Evolutionary conservation across 2,329 filamentous ascomycete genomes (phyloP).

Genomic region (Triangularia setosa): DNA sequence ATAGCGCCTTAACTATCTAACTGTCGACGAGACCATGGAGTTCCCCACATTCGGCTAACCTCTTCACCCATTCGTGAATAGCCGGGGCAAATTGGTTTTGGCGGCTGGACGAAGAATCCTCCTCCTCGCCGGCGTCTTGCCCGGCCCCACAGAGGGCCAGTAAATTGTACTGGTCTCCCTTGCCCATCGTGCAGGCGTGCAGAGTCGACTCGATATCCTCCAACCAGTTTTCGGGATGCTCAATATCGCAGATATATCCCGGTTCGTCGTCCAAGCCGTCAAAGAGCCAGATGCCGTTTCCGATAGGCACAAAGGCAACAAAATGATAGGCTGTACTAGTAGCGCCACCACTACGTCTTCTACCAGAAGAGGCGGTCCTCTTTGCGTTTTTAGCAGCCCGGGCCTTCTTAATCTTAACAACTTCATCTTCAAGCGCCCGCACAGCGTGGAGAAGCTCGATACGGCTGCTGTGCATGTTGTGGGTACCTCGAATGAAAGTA

Average conservation of each 20-base stretch:
- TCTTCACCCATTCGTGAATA: constrained; percentile 65
- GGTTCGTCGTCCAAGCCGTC: constrained; percentile 78
- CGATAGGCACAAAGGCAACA: constrained; percentile 77
- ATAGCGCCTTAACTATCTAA: too few relatives aligned
- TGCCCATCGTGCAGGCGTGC: constrained; percentile 57
- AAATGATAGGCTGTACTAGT: constrained; percentile 76
- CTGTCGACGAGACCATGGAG: constrained; percentile 40
- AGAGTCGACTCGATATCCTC: constrained; percentile 61
- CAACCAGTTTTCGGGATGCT: constrained; percentile 59
- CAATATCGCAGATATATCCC: constrained; percentile 52
- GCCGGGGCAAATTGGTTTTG: constrained; percentile 64
- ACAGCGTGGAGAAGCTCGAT: constrained; percentile 67
- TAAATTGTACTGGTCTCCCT: constrained; percentile 67
- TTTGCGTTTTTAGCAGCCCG: constrained; percentile 1
- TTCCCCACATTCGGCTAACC: constrained; percentile 62
- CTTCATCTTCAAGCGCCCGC: constrained; percentile 58
- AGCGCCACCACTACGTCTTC: constrained; percentile 36
- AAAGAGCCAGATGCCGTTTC: constrained; percentile 78
- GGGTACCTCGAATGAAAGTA: constrained; percentile 71
- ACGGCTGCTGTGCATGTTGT: constrained; percentile 84
- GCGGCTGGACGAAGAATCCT: constrained; percentile 38
- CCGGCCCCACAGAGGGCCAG: constrained; percentile 63
- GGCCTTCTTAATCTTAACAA: constrained; percentile 30
- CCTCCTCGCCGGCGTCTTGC: constrained; percentile 51
- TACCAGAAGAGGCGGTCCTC: background rate